Percentiles rank a stretch among this genome's conserved stretches.
Conservation (phyloP, 2,329 filamentous ascomycete species). For the Pseudogymnoascus sp. region DNA sequence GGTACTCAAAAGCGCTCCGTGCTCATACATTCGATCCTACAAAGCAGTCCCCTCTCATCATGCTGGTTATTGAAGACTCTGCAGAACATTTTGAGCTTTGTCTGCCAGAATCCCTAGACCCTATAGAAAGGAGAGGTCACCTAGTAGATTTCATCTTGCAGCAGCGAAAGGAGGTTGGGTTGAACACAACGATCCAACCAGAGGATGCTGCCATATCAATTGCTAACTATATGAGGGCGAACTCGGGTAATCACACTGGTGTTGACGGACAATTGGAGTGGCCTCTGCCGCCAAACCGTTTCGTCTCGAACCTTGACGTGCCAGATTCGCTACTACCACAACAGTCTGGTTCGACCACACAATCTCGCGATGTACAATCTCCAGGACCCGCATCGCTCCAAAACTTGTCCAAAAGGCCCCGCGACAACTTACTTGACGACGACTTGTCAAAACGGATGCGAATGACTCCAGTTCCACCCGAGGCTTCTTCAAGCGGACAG, state of each 20-base stretch:
- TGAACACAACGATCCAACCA: conserved; percentile 18
- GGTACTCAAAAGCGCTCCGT: conserved; percentile 4
- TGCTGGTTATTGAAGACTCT: conserved; percentile 23
- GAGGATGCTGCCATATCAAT: conserved; percentile 21
- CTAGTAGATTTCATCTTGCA: conserved; percentile 23
- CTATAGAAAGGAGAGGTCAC: conserved; percentile 18
- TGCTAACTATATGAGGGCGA: conserved; percentile 20
- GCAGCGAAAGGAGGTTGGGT: conserved; percentile 20
- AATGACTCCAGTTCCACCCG: conserved; percentile 12
- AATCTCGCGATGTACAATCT: conserved; percentile 14
- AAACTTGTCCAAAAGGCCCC: conserved; percentile 16
- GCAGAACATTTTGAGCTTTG: conserved; percentile 28
- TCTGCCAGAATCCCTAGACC: conserved; percentile 17
- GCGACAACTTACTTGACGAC: conserved; percentile 5
- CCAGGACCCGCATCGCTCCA: not conserved
- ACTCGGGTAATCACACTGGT: not conserved
- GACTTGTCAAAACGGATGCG: conserved; percentile 10
- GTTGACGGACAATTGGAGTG: conserved; percentile 15
- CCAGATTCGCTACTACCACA: conserved; percentile 7
- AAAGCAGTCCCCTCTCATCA: conserved; percentile 20
- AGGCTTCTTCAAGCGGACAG: not conserved
- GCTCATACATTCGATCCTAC: conserved; percentile 12
- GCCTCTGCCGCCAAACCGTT: conserved; percentile 11
- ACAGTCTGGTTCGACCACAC: conserved; percentile 14
- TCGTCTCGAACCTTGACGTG: not conserved